Evolutionary conservation across 2,329 filamentous ascomycete genomes (phyloP).

Genomic region (Pyrenophora graminea): DNA sequence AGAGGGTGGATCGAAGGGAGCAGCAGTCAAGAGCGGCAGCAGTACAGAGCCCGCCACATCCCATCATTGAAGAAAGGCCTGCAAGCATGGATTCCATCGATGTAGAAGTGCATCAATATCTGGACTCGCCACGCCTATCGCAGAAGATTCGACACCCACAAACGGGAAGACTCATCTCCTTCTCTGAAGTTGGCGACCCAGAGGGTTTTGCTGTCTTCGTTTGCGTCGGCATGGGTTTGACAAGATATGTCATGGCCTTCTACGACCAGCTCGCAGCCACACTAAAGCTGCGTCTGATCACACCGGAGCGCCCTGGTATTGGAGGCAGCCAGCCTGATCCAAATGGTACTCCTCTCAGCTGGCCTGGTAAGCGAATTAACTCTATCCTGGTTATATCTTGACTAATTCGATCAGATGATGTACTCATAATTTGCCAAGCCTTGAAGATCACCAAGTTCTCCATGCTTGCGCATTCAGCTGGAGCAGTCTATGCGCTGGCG

Average conservation of each 20-base stretch:
- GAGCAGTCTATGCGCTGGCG: conserved; percentile 95
- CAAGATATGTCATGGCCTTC: conserved; percentile 92
- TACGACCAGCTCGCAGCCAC: conserved; percentile 94
- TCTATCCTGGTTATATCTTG: conserved; percentile 44
- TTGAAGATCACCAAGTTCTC: conserved; percentile 96
- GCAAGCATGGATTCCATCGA: conserved; percentile 85
- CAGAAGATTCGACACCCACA: conserved; percentile 86
- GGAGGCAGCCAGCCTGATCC: conserved; percentile 86
- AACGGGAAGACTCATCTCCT: conserved; percentile 86
- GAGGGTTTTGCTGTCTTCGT: conserved; percentile 92
- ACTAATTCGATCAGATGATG: conserved; percentile 64
- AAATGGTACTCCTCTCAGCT: conserved; percentile 85
- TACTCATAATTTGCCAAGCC: conserved; percentile 89
- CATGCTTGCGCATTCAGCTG: conserved; percentile 91
- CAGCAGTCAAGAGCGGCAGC: conserved; percentile 20
- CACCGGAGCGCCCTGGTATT: conserved; percentile 89
- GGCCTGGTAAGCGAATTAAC: conserved; percentile 71
- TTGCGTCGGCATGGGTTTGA: conserved; percentile 97
- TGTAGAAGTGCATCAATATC: conserved; percentile 81
- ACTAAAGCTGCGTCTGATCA: conserved; percentile 86
- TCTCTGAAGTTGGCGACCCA: conserved; percentile 93
- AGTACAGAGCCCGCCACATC: conserved; percentile 46
- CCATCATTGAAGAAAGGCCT: conserved; percentile 70
- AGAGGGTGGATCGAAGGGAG: conserved; percentile 31
- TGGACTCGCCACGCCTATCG: conserved; percentile 80